Conservation (phyloP, 2,329 filamentous ascomycete species). For the Fusarium pininemorale region DNA sequence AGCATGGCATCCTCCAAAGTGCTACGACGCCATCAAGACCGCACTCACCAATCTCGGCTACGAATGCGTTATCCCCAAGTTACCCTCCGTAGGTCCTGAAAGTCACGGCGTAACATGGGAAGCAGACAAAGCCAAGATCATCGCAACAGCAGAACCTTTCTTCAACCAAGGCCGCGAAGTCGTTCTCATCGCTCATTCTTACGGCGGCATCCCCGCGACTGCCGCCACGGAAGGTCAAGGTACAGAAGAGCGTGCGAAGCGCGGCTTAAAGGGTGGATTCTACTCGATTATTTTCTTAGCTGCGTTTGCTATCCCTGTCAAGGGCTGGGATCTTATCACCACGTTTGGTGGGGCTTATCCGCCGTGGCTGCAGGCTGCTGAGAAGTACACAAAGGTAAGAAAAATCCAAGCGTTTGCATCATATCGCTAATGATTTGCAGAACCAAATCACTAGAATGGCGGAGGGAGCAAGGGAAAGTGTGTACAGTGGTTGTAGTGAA, state of each 20-base stretch:
- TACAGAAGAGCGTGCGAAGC: not conserved
- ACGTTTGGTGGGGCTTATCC: conserved; percentile 12
- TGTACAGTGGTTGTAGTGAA: not conserved
- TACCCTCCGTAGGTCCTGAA: not conserved
- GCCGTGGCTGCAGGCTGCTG: not conserved
- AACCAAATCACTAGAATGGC: not conserved
- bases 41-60: not conserved
- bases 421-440: not conserved
- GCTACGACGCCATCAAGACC: conserved; percentile 1
- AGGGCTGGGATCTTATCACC: conserved; percentile 16
- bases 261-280: conserved; percentile 3
- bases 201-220: conserved; percentile 17
- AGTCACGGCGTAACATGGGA: conserved; percentile 14
- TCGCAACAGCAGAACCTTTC: not conserved
- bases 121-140: conserved; percentile 1
- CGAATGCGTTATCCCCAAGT: not conserved
- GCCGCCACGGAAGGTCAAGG: conserved; percentile 1
- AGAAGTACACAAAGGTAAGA: conserved; percentile 9
- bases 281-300: conserved; percentile 5
- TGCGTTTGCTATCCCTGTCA: conserved; percentile 18
- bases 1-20: conserved; percentile 19
- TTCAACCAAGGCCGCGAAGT: not conserved
- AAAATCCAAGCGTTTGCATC: fast-evolving
- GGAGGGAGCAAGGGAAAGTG: not conserved
- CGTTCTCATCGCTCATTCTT: conserved; percentile 16